Evolutionary conservation across 2,329 filamentous ascomycete species (phyloP).

Genomic region (Colletotrichum sp.): DNA sequence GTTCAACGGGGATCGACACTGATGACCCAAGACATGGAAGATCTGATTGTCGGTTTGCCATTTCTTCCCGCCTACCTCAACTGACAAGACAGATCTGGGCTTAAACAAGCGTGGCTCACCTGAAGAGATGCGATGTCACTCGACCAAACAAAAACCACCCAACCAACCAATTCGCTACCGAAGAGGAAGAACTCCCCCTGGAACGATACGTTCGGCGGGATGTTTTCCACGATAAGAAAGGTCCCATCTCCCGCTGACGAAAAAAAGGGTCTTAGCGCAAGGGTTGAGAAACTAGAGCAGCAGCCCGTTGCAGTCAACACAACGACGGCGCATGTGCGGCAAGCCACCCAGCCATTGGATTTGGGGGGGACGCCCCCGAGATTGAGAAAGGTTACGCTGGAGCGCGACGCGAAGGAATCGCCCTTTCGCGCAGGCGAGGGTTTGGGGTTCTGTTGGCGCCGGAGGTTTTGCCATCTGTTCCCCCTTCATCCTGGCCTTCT

Average conservation of each 20-base stretch:
- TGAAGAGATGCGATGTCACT: not conserved
- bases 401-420: constrained; percentile 7
- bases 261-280: not conserved
- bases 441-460: not conserved
- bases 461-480: constrained; percentile 2
- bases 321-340: not conserved
- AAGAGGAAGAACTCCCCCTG: not conserved
- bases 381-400: not conserved
- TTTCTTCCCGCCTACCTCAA: not conserved
- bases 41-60: not conserved
- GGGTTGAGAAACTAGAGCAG: not conserved
- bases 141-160: not conserved
- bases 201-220: not conserved
- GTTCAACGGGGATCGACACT: not conserved
- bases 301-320: not conserved
- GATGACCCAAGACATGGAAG: not conserved
- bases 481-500: not conserved
- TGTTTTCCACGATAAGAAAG: not conserved
- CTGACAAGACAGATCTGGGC: not conserved
- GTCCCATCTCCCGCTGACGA: not conserved
- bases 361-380: not conserved
- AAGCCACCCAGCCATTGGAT: not conserved
- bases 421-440: not conserved
- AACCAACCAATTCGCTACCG: not conserved
- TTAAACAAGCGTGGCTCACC: not conserved